Percentiles rank a stretch among this genome's conserved stretches.
Evolutionary conservation across 192 early-diverging fungal species (phyloP).

Genomic region (Entomortierella chlamydospora): DNA sequence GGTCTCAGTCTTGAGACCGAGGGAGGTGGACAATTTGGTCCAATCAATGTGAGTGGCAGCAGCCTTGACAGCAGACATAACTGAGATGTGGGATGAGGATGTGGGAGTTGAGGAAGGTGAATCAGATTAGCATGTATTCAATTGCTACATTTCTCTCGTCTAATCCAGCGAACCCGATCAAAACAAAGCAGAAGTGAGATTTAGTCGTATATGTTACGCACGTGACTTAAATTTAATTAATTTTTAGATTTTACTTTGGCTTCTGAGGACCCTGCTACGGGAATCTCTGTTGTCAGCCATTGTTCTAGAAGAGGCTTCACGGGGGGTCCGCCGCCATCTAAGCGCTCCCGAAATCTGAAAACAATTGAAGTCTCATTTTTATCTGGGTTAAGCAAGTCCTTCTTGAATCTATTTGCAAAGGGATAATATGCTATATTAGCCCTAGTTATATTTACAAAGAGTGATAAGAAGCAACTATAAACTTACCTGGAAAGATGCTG

Average conservation of each 20-base stretch:
- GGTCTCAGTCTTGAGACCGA: slow-evolving; percentile 89
- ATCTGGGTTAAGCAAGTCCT: slow-evolving; percentile 56
- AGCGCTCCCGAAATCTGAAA: slow-evolving; percentile 43
- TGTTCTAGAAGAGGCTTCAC: slow-evolving; percentile 50
- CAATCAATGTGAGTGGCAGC: slow-evolving; percentile 87
- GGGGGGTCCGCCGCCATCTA: slow-evolving; percentile 46
- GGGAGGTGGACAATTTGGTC: slow-evolving; percentile 83
- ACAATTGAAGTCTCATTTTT: slow-evolving; percentile 50
- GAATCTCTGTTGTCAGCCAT: slow-evolving; percentile 46
- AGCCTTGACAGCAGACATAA: slow-evolving; percentile 54
- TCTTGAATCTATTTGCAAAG: slow-evolving; percentile 52
- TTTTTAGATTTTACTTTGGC: not conserved
- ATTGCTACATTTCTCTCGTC: slow-evolving; percentile 6
- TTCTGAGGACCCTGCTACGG: slow-evolving; percentile 17
- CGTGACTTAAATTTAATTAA: not conserved
- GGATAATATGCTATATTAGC: too few relatives aligned
- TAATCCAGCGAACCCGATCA: not conserved
- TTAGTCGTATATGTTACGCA: not conserved
- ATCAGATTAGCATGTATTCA: not conserved
- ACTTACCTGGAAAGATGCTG: slow-evolving; percentile 51
- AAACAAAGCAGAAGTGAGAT: not conserved
- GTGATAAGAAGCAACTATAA: not conserved
- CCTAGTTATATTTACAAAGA: too few relatives aligned
- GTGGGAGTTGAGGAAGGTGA: not conserved
- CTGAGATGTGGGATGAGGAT: not conserved